phyloP scores from a whole-genome alignment of 371 early-diverging fungal genomes.

The Mortierella sp. region DNA sequence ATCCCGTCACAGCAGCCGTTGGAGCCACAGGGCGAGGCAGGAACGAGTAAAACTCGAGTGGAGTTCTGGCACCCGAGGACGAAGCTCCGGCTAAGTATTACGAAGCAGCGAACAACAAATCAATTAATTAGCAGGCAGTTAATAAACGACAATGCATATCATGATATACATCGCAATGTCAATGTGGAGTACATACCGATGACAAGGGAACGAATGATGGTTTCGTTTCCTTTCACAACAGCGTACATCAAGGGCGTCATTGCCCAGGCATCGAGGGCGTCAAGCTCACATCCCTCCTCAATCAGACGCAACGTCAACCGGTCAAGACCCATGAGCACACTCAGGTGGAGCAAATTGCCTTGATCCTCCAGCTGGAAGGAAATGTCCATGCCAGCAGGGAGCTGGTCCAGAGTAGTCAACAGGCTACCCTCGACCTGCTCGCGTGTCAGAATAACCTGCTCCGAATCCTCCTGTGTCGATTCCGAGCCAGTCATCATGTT shows the following conservation, averaged over 20 bases:
- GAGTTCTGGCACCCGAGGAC: conserved; percentile 36
- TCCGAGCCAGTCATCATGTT: conserved; percentile 5
- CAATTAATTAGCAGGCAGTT: not conserved
- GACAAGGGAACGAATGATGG: conserved; percentile 27
- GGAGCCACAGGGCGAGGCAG: conserved; percentile 30
- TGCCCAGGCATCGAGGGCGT: conserved; percentile 33
- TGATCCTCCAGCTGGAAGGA: conserved; percentile 35
- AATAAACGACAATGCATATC: not conserved
- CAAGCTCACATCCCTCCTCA: conserved; percentile 42
- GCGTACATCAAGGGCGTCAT: conserved; percentile 57
- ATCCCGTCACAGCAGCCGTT: conserved; percentile 18
- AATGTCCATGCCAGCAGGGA: conserved; percentile 35
- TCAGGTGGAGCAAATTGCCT: conserved; percentile 46
- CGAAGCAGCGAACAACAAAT: not conserved
- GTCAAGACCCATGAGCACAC: conserved; percentile 30
- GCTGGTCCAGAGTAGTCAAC: conserved; percentile 31
- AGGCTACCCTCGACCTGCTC: conserved; percentile 37
- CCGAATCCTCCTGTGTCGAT: not conserved
- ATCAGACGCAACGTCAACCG: conserved; percentile 30
- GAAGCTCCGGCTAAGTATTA: conserved; percentile 35
- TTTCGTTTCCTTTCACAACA: conserved; percentile 34
- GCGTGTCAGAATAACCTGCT: conserved; percentile 6
- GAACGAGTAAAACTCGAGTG: conserved; percentile 29
- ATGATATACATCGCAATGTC: too few relatives aligned
- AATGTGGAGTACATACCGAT: conserved; percentile 26